Evolutionary conservation across 2,329 filamentous ascomycete species (phyloP), one percentile per base, ranked within the genome.

Genomic region (Diaporthe nobilis): DNA sequence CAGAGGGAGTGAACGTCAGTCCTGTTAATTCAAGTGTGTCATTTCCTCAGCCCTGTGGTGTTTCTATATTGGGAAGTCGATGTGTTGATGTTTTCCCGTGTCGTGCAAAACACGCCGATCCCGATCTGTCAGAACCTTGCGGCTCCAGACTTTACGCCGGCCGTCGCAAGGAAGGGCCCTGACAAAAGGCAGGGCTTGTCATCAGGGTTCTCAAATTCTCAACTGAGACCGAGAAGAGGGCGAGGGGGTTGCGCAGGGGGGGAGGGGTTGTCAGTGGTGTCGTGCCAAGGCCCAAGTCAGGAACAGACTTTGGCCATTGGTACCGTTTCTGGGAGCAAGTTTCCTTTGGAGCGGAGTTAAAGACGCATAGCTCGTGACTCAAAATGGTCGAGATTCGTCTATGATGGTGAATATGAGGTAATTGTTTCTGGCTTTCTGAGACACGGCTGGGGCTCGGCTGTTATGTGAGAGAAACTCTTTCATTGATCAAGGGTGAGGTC

Each of bases 401-500:
- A 68, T 72, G 37, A 61, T 75, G 57, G 63, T 67, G 49, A 76
- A 76, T 42, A 76, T 76, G 75, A 76, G 73, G 75, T 65, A 75
- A 76, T 76, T 42, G 58, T 42, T 28, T 65, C 31, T 25, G 65
- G n/a, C 42, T 28, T 60, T 53, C 60, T 55, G 71, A 57, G 42
- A 55, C 51, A 57, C 53, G 47, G 71, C 58, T 31, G 51, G 44
- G 42, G 39, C 51, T 65, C 53, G 37, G 63, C 44, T 63, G 67
- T 76, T 74, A 60, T 74, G 72, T 76, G 65, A 74, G 73, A 55
- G 58, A 71, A 74, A 71, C 51, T 53, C 67, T 47, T 31, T 57
- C 15, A 68, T 73, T 63, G 70, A 55, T 39, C 57, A 53, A 37
- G 49, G 65, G 42, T 55, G 39, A 72, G 49, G 57, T 53, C 71